A percentile compares a stretch with the other conserved stretches of the same genome.
These are phyloP conservation scores for Penicillium sp. DNA, from an alignment of 2,329 filamentous ascomycete genomes.

Conservation along the genomic window DNA sequence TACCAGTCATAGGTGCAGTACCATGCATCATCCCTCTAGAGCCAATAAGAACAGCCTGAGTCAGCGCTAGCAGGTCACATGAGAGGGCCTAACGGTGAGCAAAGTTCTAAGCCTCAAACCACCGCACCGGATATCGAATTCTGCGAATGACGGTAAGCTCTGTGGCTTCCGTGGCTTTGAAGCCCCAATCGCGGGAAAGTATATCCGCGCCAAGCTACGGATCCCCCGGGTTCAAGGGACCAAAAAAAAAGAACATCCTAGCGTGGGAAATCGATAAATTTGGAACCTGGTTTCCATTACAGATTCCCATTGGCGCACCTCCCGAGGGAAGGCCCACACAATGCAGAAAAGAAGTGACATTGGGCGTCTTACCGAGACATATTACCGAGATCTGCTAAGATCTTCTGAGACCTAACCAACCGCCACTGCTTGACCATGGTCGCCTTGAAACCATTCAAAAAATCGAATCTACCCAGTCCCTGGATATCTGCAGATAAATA, in stretches of 20 bases:
- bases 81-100: background rate
- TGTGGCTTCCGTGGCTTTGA: background rate
- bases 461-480: background rate
- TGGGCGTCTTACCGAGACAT: background rate
- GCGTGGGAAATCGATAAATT: background rate
- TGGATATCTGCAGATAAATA: constrained; percentile 1
- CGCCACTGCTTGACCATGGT: background rate
- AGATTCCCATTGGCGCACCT: background rate
- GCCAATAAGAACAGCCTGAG: background rate
- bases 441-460: background rate
- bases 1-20: background rate
- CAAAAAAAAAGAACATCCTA: constrained; percentile 3
- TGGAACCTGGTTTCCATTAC: background rate
- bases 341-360: background rate
- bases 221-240: background rate
- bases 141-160: background rate
- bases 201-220: background rate
- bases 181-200: background rate
- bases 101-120: background rate
- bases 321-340: background rate
- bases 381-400: background rate
- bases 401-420: constrained; percentile 7
- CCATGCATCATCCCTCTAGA: too few relatives aligned
- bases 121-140: background rate
- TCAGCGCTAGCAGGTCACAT: background rate